Evolutionary conservation across 2,329 filamentous ascomycete genomes (phyloP).

Genomic region (Cladophialophora exuberans): DNA sequence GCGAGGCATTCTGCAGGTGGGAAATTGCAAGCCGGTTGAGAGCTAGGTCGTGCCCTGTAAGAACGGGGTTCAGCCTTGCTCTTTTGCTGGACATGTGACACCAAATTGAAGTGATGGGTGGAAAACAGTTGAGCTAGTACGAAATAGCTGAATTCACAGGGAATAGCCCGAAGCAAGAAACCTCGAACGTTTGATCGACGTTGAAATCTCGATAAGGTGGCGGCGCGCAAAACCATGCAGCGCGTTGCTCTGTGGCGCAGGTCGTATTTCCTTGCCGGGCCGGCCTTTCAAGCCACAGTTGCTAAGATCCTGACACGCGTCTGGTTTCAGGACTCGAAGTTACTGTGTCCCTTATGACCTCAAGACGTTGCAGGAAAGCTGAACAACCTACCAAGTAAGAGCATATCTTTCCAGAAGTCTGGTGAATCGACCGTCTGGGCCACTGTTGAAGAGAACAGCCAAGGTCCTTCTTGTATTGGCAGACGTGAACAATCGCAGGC

Average conservation of each 20-base stretch:
- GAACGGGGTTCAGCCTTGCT: conserved; percentile 18
- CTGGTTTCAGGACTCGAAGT: background rate
- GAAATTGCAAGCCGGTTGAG: conserved; percentile 5
- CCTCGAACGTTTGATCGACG: conserved; percentile 11
- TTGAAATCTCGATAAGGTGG: background rate
- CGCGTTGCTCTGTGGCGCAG: conserved; percentile 10
- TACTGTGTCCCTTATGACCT: too few species aligned
- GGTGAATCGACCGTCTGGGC: background rate
- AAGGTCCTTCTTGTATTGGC: background rate
- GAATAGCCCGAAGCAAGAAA: conserved; percentile 2
- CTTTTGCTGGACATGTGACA: background rate
- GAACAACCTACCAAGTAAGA: conserved; percentile 4
- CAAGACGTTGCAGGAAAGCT: background rate
- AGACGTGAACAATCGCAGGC: background rate
- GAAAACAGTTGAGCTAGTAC: too few species aligned
- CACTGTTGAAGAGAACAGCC: background rate
- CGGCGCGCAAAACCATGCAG: too few species aligned
- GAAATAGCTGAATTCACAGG: background rate
- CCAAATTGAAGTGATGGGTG: too few species aligned
- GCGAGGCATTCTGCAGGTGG: conserved; percentile 4
- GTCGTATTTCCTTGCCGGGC: background rate
- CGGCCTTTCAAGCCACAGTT: conserved; percentile 9
- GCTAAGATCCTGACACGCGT: background rate
- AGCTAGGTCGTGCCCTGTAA: background rate
- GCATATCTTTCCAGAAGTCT: background rate